Evolutionary conservation across 164 flowering plant genomes (phyloP).

Genomic region (Euptelea pleiosperma): DNA sequence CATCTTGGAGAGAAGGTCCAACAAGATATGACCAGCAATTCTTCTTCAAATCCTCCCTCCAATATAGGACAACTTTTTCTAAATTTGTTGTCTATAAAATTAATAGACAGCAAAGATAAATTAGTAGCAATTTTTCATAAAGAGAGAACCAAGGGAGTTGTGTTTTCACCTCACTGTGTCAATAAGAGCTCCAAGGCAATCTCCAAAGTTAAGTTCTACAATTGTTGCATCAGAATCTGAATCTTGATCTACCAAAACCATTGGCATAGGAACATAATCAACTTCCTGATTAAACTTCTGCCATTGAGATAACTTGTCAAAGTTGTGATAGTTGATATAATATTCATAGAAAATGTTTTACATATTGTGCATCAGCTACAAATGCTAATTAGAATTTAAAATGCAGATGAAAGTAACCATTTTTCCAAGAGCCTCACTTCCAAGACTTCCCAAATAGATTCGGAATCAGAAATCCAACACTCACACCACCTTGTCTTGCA

Average conservation of each 20-base stretch:
- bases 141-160: constrained; percentile 6
- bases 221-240: constrained; percentile 70
- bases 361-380: too few species aligned
- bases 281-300: constrained; percentile 49
- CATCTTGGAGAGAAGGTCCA: not conserved
- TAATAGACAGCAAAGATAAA: too few species aligned
- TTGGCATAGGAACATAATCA: constrained; percentile 75
- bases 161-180: constrained; percentile 64
- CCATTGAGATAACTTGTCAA: constrained; percentile 7
- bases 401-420: not conserved
- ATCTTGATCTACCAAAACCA: constrained; percentile 85
- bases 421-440: too few species aligned
- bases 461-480: too few species aligned
- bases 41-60: not conserved
- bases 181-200: constrained; percentile 92
- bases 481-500: too few species aligned
- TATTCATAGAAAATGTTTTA: too few species aligned
- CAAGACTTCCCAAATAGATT: too few species aligned
- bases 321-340: not conserved
- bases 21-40: too few species aligned
- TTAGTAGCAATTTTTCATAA: too few species aligned
- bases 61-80: not conserved
- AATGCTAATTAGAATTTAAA: too few species aligned
- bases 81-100: too few species aligned
- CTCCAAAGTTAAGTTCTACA: constrained; percentile 93